Evolutionary conservation across 192 early-diverging fungal species (phyloP).

Genomic region (Coemansia sp.): DNA sequence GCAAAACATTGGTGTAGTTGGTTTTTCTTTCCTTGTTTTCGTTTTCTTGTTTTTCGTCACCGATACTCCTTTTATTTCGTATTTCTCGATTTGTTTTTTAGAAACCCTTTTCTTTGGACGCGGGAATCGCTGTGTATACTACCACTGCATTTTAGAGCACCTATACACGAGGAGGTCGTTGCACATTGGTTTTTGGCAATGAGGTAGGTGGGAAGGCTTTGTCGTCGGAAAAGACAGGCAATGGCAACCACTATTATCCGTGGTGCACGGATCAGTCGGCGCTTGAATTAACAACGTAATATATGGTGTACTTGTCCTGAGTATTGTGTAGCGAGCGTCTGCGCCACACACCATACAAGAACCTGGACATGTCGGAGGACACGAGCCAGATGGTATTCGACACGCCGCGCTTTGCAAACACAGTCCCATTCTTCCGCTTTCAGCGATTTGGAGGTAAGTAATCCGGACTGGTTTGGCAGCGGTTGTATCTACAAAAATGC

Average conservation of each 20-base stretch:
- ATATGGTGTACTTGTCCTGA: not conserved
- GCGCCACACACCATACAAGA: conserved; percentile 44
- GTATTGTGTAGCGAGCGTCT: conserved; percentile 41
- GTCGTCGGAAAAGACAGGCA: not conserved
- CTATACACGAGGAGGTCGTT: not conserved
- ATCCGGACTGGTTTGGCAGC: not conserved
- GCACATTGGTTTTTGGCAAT: not conserved
- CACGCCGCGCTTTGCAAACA: conserved; percentile 55
- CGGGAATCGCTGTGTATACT: not conserved
- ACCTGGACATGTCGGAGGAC: conserved; percentile 43
- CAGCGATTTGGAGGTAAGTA: conserved; percentile 48
- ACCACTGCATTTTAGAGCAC: not conserved
- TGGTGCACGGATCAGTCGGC: not conserved
- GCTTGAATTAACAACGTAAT: not conserved
- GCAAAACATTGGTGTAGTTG: no score
- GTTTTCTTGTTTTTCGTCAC: no score
- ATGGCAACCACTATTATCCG: not conserved
- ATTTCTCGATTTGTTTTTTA: no score
- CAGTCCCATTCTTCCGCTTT: conserved; percentile 49
- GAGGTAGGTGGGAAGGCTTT: not conserved
- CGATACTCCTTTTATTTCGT: no score
- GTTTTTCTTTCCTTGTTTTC: no score
- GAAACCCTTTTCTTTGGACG: no score
- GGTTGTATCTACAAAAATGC: no score
- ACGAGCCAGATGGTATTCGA: conserved; percentile 50